Conservation (phyloP, 768 basidiomycete genomes). For the Macrolepiota albuminosa region DNA sequence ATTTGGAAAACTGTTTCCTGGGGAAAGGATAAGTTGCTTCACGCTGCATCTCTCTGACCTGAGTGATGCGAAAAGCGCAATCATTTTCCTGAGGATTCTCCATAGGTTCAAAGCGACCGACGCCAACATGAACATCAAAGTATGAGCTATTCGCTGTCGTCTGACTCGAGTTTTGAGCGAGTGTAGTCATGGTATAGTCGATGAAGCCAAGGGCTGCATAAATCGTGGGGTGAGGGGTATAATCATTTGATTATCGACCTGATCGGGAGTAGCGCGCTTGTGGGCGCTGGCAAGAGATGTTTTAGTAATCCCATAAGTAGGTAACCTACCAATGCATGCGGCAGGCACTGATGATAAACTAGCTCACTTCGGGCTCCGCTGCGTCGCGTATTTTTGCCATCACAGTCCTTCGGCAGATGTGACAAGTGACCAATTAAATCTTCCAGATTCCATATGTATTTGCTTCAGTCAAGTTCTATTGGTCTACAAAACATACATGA, state of each 20-base stretch:
- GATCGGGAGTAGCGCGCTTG: slow-evolving; percentile 1
- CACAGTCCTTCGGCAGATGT: too few relatives aligned
- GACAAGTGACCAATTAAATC: too few relatives aligned
- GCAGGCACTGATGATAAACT: too few relatives aligned
- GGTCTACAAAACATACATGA: too few relatives aligned
- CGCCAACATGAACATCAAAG: not conserved
- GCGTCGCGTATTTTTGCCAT: too few relatives aligned
- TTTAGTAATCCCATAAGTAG: not conserved
- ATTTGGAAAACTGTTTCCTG: not conserved
- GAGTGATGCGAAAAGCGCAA: not conserved
- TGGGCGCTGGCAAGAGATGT: not conserved
- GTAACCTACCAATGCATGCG: too few relatives aligned
- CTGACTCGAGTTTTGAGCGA: not conserved
- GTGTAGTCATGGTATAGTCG: not conserved
- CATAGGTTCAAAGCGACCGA: not conserved
- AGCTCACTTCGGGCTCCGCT: too few relatives aligned
- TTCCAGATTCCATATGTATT: too few relatives aligned
- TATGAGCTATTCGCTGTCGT: not conserved
- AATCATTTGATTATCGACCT: slow-evolving; percentile 1
- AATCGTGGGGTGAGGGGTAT: not conserved
- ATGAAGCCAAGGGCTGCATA: not conserved
- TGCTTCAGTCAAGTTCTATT: too few relatives aligned
- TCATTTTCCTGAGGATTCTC: not conserved
- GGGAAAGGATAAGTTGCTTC: not conserved
- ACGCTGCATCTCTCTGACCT: not conserved